A percentile compares a stretch with the other conserved stretches of the same genome.
Evolutionary conservation across 768 basidiomycete species (phyloP).

Genomic region (Amanita jacksonii): DNA sequence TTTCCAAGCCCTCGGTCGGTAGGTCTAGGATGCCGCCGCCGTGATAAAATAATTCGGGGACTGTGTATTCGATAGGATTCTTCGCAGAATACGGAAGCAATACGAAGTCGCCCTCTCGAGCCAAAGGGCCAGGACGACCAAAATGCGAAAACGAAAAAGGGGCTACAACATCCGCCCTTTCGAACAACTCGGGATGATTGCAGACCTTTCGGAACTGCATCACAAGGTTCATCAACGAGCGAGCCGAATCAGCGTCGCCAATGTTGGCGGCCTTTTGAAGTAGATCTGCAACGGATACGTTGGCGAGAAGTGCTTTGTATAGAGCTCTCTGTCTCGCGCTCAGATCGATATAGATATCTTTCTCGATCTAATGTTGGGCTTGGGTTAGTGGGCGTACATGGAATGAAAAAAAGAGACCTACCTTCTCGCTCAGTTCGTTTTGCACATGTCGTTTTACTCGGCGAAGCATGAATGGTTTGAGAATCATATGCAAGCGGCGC

Average conservation of each 20-base stretch:
- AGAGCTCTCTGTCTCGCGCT: conserved; percentile 87
- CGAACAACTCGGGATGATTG: conserved; percentile 97
- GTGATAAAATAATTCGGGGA: conserved; percentile 71
- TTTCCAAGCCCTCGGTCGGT: conserved; percentile 43
- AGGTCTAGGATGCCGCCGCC: conserved; percentile 67
- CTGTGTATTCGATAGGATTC: conserved; percentile 71
- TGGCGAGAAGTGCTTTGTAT: conserved; percentile 83
- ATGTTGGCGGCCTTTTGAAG: conserved; percentile 88
- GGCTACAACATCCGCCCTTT: conserved; percentile 90
- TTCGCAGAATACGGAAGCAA: conserved; percentile 77
- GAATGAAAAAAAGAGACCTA: conserved; percentile 20
- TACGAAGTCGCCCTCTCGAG: conserved; percentile 81
- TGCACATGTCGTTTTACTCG: conserved; percentile 98
- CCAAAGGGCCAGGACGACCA: conserved; percentile 71
- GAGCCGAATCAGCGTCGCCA: conserved; percentile 84
- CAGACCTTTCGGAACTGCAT: conserved; percentile 99
- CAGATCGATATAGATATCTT: conserved; percentile 89
- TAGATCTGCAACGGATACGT: conserved; percentile 91
- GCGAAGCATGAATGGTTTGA: conserved; percentile 98
- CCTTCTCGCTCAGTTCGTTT: conserved; percentile 98
- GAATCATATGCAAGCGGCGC: conserved; percentile 92
- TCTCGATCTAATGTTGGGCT: conserved; percentile 66
- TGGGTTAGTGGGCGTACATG: neutral
- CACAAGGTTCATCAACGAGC: conserved; percentile 96
- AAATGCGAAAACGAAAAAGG: conserved; percentile 86